Evolutionary conservation across 2,329 filamentous ascomycete genomes (phyloP).

Genomic region (Clonostachys rhizophaga): DNA sequence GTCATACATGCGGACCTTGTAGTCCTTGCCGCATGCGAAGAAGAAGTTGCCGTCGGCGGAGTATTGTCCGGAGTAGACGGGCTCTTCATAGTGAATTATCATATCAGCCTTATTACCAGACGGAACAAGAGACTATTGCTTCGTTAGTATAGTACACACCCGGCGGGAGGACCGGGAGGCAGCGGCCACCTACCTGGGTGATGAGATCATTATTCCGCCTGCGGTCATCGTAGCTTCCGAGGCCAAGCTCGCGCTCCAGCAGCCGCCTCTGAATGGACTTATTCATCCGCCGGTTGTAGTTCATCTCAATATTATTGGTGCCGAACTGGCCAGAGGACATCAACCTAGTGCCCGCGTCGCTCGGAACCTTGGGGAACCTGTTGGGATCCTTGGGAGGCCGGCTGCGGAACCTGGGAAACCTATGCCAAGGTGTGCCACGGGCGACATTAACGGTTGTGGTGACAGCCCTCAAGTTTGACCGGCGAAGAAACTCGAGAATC

Average conservation of each 20-base stretch:
- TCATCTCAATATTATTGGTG: slow-evolving; percentile 39
- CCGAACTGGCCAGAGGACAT: slow-evolving; percentile 85
- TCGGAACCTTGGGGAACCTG: slow-evolving; percentile 80
- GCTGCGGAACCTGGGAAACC: slow-evolving; percentile 30
- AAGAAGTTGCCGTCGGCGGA: slow-evolving; percentile 98
- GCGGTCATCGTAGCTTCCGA: slow-evolving; percentile 55
- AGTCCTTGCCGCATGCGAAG: slow-evolving; percentile 87
- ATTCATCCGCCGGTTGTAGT: slow-evolving; percentile 40
- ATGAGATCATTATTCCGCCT: slow-evolving; percentile 62
- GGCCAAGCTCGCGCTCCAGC: slow-evolving; percentile 76
- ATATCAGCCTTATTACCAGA: slow-evolving; percentile 67
- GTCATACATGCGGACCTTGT: slow-evolving; percentile 94
- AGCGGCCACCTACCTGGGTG: slow-evolving; percentile 48
- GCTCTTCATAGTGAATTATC: slow-evolving; percentile 79
- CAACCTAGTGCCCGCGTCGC: slow-evolving; percentile 66
- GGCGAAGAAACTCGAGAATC: too few species aligned
- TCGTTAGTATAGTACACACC: not conserved
- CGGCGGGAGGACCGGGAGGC: not conserved
- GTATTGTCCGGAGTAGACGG: slow-evolving; percentile 94
- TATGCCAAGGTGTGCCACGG: slow-evolving; percentile 28
- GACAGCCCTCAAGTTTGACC: not conserved
- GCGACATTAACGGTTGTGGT: slow-evolving; percentile 28
- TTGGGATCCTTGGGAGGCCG: slow-evolving; percentile 40
- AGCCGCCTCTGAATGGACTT: slow-evolving; percentile 66
- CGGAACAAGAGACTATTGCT: slow-evolving; percentile 66